Base-by-base conservation (phyloP, 441 rosid species). In the Francoa sonchifolia region DNA sequence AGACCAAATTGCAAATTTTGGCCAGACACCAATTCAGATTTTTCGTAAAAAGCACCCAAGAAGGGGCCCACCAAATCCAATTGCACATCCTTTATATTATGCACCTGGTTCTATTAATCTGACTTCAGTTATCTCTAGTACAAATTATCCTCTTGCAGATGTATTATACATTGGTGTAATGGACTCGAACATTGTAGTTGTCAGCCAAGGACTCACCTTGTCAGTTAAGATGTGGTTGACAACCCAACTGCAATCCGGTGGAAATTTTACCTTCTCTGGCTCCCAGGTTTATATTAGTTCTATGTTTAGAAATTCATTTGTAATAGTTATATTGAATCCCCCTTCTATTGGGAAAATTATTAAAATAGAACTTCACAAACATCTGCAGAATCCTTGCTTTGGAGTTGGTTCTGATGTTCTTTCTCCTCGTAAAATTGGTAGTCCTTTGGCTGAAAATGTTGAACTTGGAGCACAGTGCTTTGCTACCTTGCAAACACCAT, bases 1-100 rank as follows among this genome's bases (percentile, higher is more conserved):
- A 63, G 96, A 92, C 61, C 99, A 92, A 67, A 92, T 92, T 47
- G 96, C 96, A 21, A 92, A 92, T 69, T 92, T 92, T 72, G 99
- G 99, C 41, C 99, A 92, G 65, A 92, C 99, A 20, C 99, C 99
- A 34, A 83, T 79, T 52, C 96, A 92, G 74, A 70, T 92, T 55
- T 92, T 86, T 52, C 92, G 94, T 33, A 92, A 92, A 58, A 83
- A 79, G 56, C 99, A 92, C 67, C 96, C 96, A 5, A 76, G 96
- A 64, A 81, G 96, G 68, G 99, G 99, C 35, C 95, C 92, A 9
- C 99, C 99, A 30, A 81, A 82, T 59, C 99, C 96, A 42, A 86
- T 86, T 50, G 95, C 95, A 39, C 99, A 83, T 70, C 96, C 95
- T 13, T 72, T 92, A 48, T 62, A 65, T 54, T 92, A 86, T 64